These are phyloP conservation scores for Xerocomus brunneocitrinus DNA, from an alignment of 768 basidiomycete genomes.

Conservation along the genomic window DNA sequence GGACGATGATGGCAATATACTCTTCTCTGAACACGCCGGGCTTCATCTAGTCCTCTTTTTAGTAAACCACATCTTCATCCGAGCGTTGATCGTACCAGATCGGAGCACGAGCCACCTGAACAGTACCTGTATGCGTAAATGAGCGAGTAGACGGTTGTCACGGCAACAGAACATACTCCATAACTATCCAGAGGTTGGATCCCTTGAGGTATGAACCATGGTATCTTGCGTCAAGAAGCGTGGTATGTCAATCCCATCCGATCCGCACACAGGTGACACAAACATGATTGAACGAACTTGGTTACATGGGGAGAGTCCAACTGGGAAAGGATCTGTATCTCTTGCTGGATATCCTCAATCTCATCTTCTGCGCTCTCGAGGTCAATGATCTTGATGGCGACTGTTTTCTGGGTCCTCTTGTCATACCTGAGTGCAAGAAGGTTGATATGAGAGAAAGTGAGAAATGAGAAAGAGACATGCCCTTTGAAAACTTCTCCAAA, in stretches of 20 bases:
- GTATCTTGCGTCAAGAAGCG: constrained; percentile 52
- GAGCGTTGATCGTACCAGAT: constrained; percentile 59
- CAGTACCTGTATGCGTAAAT: constrained; percentile 63
- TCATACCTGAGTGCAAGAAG: constrained; percentile 61
- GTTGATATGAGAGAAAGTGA: constrained; percentile 6
- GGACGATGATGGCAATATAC: constrained; percentile 95
- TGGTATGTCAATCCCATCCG: constrained; percentile 29
- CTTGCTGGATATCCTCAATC: constrained; percentile 99
- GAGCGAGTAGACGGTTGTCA: constrained; percentile 1
- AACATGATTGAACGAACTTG: constrained; percentile 55
- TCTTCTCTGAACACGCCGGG: constrained; percentile 97
- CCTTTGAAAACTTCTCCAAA: constrained; percentile 99
- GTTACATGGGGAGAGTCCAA: constrained; percentile 95
- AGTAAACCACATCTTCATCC: constrained; percentile 4
- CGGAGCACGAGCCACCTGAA: constrained; percentile 96
- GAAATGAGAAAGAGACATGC: constrained; percentile 38
- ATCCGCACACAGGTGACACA: constrained; percentile 26
- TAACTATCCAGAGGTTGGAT: constrained; percentile 97
- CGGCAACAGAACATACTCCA: constrained; percentile 63
- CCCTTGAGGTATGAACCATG: constrained; percentile 96
- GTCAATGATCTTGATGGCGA: constrained; percentile 99
- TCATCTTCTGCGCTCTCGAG: constrained; percentile 99
- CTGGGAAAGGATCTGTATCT: constrained; percentile 96
- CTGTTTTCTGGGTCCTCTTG: constrained; percentile 91
- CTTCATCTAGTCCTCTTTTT: constrained; percentile 70